phyloP scores from a whole-genome alignment of 352 stramenopile genomes.

The Phytophthora niederhauseri region DNA sequence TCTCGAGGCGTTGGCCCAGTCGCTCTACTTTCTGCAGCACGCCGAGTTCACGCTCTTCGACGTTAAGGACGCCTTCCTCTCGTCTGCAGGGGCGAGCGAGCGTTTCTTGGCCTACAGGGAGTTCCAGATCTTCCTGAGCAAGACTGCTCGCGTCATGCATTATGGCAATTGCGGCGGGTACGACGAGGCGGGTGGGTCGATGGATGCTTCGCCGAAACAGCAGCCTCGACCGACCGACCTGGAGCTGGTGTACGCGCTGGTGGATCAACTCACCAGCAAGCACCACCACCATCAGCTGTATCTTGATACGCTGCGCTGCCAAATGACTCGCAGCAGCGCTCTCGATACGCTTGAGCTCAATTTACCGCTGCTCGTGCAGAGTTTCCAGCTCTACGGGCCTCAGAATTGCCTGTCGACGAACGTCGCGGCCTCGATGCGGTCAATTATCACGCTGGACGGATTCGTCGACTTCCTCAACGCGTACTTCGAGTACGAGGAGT shows the following conservation, averaged over 20 bases:
- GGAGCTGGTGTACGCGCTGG: conserved; percentile 35
- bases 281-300: conserved; percentile 17
- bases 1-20: conserved; percentile 47
- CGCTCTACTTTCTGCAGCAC: conserved; percentile 75
- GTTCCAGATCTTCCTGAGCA: conserved; percentile 61
- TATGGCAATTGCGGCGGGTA: conserved; percentile 14
- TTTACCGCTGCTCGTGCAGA: conserved; percentile 49
- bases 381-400: conserved; percentile 65
- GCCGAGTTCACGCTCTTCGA: conserved; percentile 69
- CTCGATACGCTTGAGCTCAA: conserved; percentile 60
- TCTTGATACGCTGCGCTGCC: conserved; percentile 53
- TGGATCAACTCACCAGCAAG: conserved; percentile 36
- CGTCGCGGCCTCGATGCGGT: conserved; percentile 7
- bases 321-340: conserved; percentile 52
- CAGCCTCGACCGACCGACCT: conserved; percentile 24
- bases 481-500: conserved; percentile 83
- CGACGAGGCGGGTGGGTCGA: not conserved
- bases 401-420: conserved; percentile 28
- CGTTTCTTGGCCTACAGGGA: conserved; percentile 58
- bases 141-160: conserved; percentile 43
- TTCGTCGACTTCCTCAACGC: conserved; percentile 83
- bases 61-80: conserved; percentile 63
- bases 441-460: conserved; percentile 61
- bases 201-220: conserved; percentile 14
- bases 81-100: conserved; percentile 55